These are phyloP conservation scores for Ceratorhiza oryzae-sativae DNA, from an alignment of 1,284 basidiomycete genomes.

Conservation along the genomic window DNA sequence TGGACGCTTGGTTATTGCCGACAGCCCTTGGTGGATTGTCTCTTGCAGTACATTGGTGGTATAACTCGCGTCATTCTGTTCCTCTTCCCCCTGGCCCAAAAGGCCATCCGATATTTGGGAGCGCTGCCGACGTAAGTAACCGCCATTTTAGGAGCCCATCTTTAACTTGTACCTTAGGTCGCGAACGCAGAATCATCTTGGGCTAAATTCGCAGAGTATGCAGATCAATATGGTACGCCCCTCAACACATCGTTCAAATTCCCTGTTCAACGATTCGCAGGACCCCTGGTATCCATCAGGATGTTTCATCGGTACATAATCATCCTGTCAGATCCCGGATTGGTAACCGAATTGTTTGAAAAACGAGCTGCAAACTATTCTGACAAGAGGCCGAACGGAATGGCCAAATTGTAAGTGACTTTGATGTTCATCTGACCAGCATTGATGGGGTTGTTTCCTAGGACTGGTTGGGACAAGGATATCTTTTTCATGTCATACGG, in stretches of 20 bases:
- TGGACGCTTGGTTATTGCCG: too few relatives aligned
- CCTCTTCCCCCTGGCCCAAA: constrained; percentile 7
- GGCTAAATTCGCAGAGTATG: background rate
- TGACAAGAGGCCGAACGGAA: background rate
- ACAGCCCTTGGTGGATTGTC: background rate
- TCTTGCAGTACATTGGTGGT: background rate
- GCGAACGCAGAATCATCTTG: background rate
- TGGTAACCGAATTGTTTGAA: background rate
- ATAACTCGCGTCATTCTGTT: background rate
- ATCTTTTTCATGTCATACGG: background rate
- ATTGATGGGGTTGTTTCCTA: background rate
- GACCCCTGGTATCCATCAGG: background rate
- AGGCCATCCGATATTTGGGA: background rate
- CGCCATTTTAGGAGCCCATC: too few relatives aligned
- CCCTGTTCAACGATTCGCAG: background rate
- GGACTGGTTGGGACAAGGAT: constrained; percentile 5
- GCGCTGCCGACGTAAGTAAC: background rate
- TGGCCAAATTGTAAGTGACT: background rate
- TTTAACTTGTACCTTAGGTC: background rate
- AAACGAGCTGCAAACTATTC: constrained; percentile 12
- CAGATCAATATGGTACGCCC: background rate
- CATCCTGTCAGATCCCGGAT: background rate
- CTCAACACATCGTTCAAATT: background rate
- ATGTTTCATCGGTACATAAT: background rate
- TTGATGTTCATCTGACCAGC: background rate